A percentile compares a stretch with the other conserved stretches of the same genome.
phyloP scores from a whole-genome alignment of 1,284 basidiomycete species.

The Ganoderma multipileum region DNA sequence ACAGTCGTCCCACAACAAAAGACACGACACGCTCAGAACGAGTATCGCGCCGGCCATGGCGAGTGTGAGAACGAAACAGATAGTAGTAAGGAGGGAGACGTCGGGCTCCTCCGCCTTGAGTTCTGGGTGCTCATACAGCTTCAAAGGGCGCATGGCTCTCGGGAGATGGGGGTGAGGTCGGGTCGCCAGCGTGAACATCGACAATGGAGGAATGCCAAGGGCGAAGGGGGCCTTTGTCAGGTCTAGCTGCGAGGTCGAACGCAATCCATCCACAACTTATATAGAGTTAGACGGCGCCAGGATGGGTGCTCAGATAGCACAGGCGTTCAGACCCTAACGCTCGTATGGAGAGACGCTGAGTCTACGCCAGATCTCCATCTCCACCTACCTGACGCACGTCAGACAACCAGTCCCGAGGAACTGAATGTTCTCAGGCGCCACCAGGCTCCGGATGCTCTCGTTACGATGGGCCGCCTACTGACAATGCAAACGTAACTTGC shows the following conservation, averaged over 20 bases:
- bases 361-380: constrained; percentile 12
- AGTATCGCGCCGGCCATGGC: constrained; percentile 35
- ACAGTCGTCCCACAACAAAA: constrained; percentile 38
- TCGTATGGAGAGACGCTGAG: constrained; percentile 14
- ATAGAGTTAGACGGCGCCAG: constrained; percentile 24
- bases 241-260: background rate
- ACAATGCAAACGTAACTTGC: constrained; percentile 17
- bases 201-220: background rate
- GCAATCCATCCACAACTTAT: constrained; percentile 9
- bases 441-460: constrained; percentile 12
- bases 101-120: constrained; percentile 34
- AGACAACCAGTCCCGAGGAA: constrained; percentile 8
- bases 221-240: constrained; percentile 3
- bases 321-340: constrained; percentile 16
- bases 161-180: background rate
- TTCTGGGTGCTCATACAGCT: constrained; percentile 37
- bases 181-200: constrained; percentile 1
- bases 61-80: constrained; percentile 38
- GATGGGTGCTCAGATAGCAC: constrained; percentile 12
- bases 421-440: constrained; percentile 17
- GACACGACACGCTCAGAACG: constrained; percentile 35
- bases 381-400: constrained; percentile 9
- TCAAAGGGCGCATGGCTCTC: constrained; percentile 33
- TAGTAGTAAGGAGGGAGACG: constrained; percentile 37
- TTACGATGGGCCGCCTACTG: constrained; percentile 3